Conservation (phyloP, 208 protist genomes). For the Trypanosoma boissoni region DNA sequence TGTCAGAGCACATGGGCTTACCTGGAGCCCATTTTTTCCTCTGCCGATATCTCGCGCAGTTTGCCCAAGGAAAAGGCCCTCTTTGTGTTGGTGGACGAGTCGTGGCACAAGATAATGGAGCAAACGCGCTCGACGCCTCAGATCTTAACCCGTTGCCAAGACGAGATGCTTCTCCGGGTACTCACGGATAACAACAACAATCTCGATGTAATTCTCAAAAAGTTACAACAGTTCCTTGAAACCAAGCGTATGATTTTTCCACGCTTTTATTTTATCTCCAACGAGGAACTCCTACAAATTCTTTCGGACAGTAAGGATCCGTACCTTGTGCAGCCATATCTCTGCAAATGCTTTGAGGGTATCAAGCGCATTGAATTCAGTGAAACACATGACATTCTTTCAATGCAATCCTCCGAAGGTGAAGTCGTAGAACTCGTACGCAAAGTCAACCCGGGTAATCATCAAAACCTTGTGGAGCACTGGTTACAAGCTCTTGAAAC, state of each 20-base stretch:
- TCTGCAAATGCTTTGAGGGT: conserved; percentile 96
- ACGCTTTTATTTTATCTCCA: conserved; percentile 97
- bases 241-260: conserved; percentile 97
- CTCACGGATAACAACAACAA: conserved; percentile 92
- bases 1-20: conserved; percentile 96
- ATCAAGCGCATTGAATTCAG: conserved; percentile 92
- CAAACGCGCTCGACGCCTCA: conserved; percentile 77
- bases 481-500: conserved; percentile 94
- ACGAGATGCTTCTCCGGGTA: conserved; percentile 90
- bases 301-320: conserved; percentile 95
- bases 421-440: conserved; percentile 84
- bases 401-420: conserved; percentile 91
- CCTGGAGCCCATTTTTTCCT: conserved; percentile 96
- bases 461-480: conserved; percentile 92
- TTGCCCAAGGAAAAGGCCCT: conserved; percentile 94
- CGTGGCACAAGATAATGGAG: conserved; percentile 94
- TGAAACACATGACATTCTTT: conserved; percentile 89
- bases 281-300: conserved; percentile 95
- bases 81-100: conserved; percentile 92
- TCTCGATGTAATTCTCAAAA: conserved; percentile 95
- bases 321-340: conserved; percentile 93
- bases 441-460: conserved; percentile 81
- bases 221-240: conserved; percentile 98
- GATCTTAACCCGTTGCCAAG: conserved; percentile 86
- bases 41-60: conserved; percentile 95